Conservation (phyloP, 2,329 filamentous ascomycete genomes). For the Botryosphaeria dothidea region DNA sequence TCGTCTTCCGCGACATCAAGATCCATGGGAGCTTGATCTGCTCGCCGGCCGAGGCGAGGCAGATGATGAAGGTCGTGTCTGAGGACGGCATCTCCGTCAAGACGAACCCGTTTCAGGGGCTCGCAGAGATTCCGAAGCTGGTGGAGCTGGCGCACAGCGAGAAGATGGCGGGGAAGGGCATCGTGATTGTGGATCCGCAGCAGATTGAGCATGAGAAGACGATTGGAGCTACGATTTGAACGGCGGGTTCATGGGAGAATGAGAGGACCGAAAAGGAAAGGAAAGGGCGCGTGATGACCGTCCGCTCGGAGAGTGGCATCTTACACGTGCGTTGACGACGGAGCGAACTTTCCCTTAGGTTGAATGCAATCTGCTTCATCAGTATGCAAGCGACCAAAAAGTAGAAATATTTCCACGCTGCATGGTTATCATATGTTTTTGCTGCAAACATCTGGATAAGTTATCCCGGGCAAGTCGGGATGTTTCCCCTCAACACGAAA, state of each 20-base stretch:
- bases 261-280: background rate
- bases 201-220: constrained; percentile 43
- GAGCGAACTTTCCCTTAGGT: no score
- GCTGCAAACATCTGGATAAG: background rate
- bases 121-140: constrained; percentile 55
- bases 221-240: constrained; percentile 5
- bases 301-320: no score
- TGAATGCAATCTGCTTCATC: no score
- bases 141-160: constrained; percentile 53
- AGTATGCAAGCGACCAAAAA: no score
- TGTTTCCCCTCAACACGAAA: background rate
- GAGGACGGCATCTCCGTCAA: constrained; percentile 51
- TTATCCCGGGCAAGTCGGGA: background rate
- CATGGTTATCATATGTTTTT: no score
- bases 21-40: constrained; percentile 51
- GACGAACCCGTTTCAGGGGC: constrained; percentile 54
- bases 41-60: constrained; percentile 45
- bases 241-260: no score
- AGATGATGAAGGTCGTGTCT: constrained; percentile 51
- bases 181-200: constrained; percentile 53
- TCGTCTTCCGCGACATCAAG: constrained; percentile 57
- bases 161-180: constrained; percentile 57
- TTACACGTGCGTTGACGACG: no score
- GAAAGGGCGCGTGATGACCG: no score
- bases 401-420: no score